Evolutionary conservation across 2,329 filamentous ascomycete species (phyloP), one percentile per base, ranked within the genome.

Genomic region (Aschersonia sp.): DNA sequence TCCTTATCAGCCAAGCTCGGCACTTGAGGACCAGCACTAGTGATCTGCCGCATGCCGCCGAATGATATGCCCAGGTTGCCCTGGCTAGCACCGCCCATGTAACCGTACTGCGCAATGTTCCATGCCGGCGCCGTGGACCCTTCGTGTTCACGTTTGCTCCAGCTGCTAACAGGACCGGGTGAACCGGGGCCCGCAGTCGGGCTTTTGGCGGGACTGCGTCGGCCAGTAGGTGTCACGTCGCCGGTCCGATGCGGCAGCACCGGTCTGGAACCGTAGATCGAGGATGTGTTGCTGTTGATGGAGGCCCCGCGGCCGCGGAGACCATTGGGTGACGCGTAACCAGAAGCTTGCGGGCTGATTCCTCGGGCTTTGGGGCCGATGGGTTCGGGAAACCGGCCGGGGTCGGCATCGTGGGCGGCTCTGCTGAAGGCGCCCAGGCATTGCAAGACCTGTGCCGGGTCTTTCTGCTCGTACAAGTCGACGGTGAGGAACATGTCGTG

Each of bases 51-150:
- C 56, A 89, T 79, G 14, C 83, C 87, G 48, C 92, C 92, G 64
- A 97, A 97, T 9, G 86, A 80, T 56, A 98, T 87, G 14, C 92
- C 92, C 52, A 96, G 80, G 57, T 94, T 97, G 4, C 87, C 90
- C 63, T 98, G 92, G 58, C 87, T 96, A 30, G 92, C 92, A 45
- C 92, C 92, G 49, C 92, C 92, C 84, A 97, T 92, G 65, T 96
- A 98, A 6, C 92, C 89, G 61, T 98, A 98, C 62, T 98, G 92
- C 49, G 89, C 85, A 56, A 97, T 97, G 61, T 97, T 98, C 92
- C 92, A 98, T 1, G 92, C 92, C 0, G 92, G 92, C 30, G 82
- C 75, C 2, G 89, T 96, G 43, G 74, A 75, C 12, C 78, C 78
- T 63, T 96, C 85, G 55, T 96, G 87, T 48, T 78, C 76, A 63